phyloP scores from a whole-genome alignment of 495 filamentous ascomycete species.

The Baudoinia panamericana region DNA sequence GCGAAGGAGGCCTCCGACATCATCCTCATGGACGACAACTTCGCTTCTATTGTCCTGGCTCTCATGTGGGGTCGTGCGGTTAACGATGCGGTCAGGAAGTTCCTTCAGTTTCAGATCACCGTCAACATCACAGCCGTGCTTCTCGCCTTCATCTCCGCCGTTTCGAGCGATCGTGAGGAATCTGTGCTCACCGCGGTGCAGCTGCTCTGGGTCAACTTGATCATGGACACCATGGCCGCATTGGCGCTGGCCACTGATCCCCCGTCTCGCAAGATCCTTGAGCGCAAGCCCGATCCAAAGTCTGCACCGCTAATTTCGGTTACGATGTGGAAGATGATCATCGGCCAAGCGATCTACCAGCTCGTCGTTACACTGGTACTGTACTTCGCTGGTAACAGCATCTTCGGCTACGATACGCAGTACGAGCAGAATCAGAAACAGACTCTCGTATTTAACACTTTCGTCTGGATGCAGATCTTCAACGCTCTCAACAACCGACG shows the following conservation, averaged over 20 bases:
- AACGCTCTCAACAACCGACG: constrained; percentile 77
- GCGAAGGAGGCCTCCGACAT: constrained; percentile 91
- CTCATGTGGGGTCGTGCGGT: constrained; percentile 80
- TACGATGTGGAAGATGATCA: constrained; percentile 92
- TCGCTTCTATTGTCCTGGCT: constrained; percentile 77
- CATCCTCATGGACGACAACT: constrained; percentile 89
- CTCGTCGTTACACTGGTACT: constrained; percentile 65
- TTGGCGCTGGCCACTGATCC: constrained; percentile 81
- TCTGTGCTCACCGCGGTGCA: constrained; percentile 77
- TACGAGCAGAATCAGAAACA: constrained; percentile 36
- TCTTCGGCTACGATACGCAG: constrained; percentile 43
- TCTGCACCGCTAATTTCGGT: constrained; percentile 62
- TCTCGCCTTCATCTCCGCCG: constrained; percentile 72
- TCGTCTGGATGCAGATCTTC: constrained; percentile 94
- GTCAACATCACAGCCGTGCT: constrained; percentile 81
- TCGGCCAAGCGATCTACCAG: constrained; percentile 74
- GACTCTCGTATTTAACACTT: constrained; percentile 79
- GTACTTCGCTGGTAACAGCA: constrained; percentile 54
- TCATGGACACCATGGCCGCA: constrained; percentile 95
- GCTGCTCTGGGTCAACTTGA: constrained; percentile 82
- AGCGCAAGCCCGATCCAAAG: constrained; percentile 65
- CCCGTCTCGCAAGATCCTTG: constrained; percentile 53
- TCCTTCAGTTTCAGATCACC: constrained; percentile 85
- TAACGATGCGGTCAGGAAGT: constrained; percentile 83
- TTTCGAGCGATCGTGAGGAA: constrained; percentile 47